phyloP scores from a whole-genome alignment of 352 stramenopile species.

The Plasmopara viticola region DNA sequence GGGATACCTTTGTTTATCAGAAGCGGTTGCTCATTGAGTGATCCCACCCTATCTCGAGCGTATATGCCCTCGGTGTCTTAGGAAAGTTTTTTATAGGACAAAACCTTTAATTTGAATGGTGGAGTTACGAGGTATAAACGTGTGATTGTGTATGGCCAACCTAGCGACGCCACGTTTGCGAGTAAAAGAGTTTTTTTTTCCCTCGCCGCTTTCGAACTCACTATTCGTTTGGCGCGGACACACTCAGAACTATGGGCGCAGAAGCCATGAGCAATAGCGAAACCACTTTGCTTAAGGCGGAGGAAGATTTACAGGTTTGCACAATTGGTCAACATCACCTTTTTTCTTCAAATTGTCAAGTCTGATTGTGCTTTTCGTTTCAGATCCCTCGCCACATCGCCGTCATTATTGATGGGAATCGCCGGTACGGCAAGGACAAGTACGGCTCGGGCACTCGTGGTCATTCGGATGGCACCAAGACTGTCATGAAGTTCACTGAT shows the following conservation, averaged over 20 bases:
- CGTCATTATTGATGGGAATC: conserved; percentile 97
- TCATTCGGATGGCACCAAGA: conserved; percentile 93
- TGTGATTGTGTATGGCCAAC: no score
- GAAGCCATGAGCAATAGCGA: not conserved
- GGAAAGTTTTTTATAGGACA: no score
- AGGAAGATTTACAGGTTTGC: not conserved
- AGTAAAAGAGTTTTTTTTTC: not conserved
- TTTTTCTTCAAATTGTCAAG: not conserved
- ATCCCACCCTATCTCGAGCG: no score
- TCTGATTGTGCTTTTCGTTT: not conserved
- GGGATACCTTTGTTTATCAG: no score
- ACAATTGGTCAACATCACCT: not conserved
- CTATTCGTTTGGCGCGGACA: conserved; percentile 2
- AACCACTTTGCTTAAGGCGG: not conserved
- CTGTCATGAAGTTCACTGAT: conserved; percentile 92
- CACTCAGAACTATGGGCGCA: not conserved
- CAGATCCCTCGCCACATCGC: conserved; percentile 88
- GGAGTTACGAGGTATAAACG: no score
- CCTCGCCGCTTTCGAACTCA: conserved; percentile 11
- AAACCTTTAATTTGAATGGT: no score
- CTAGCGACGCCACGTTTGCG: not conserved
- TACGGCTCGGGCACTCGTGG: conserved; percentile 77
- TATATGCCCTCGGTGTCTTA: no score
- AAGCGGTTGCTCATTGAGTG: no score
- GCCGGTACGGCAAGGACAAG: conserved; percentile 87